Evolutionary conservation across 2,329 filamentous ascomycete genomes (phyloP).

Genomic region (Nakataea oryzae): DNA sequence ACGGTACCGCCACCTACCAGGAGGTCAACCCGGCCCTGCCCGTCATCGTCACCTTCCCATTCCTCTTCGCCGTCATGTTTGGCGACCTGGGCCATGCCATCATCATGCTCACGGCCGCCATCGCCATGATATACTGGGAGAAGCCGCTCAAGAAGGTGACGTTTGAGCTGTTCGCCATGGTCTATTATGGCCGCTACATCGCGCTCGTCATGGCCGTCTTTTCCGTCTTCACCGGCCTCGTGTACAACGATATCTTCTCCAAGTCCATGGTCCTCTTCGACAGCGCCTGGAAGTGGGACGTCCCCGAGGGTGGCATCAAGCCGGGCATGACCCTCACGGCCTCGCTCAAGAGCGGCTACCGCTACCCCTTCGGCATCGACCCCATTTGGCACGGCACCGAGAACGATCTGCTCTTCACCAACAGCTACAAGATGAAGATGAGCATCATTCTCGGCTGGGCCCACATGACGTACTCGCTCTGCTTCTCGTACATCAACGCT

Average conservation of each 20-base stretch:
- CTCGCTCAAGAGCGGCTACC: conserved; percentile 60
- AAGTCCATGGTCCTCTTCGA: conserved; percentile 81
- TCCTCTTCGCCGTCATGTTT: conserved; percentile 99
- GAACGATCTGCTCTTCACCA: conserved; percentile 89
- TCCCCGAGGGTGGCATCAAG: conserved; percentile 59
- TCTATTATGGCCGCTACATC: conserved; percentile 97
- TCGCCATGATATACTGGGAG: conserved; percentile 96
- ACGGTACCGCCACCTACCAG: conserved; percentile 93
- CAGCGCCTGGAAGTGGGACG: conserved; percentile 76
- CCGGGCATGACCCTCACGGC: conserved; percentile 48
- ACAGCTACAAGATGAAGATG: conserved; percentile 99
- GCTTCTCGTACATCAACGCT: conserved; percentile 86
- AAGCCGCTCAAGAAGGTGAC: conserved; percentile 82
- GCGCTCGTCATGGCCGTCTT: conserved; percentile 97
- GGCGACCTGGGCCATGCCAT: conserved; percentile 91
- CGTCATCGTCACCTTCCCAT: conserved; percentile 97
- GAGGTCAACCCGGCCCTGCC: conserved; percentile 95
- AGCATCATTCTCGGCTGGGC: conserved; percentile 95
- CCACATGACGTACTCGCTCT: conserved; percentile 98
- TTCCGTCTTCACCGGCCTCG: conserved; percentile 91
- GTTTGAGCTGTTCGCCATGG: conserved; percentile 95
- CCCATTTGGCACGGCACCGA: conserved; percentile 95
- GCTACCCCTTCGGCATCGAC: conserved; percentile 92
- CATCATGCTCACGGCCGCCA: conserved; percentile 75
- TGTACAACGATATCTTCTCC: conserved; percentile 97